Percentiles rank a stretch among this genome's conserved stretches.
Conservation (phyloP, 192 early-diverging fungal genomes). For the Podila verticillata region DNA sequence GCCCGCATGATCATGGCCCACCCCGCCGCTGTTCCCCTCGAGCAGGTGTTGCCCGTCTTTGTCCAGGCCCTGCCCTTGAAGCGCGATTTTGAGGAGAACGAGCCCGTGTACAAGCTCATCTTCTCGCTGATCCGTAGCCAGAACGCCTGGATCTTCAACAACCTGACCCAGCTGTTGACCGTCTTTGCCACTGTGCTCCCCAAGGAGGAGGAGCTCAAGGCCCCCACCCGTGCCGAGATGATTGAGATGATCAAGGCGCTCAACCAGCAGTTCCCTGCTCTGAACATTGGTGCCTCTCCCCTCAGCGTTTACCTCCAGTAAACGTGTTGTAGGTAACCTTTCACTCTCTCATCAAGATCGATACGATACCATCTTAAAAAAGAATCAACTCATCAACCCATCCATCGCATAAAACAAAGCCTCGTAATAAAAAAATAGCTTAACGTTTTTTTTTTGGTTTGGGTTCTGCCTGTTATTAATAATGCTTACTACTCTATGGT, state of each 20-base stretch:
- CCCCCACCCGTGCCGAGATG: slow-evolving; percentile 62
- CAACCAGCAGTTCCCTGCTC: slow-evolving; percentile 41
- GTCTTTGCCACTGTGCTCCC: slow-evolving; percentile 67
- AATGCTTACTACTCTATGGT: not conserved
- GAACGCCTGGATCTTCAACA: slow-evolving; percentile 61
- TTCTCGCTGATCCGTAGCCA: slow-evolving; percentile 69
- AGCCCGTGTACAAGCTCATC: slow-evolving; percentile 77
- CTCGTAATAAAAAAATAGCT: not conserved
- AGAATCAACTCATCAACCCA: too few species aligned
- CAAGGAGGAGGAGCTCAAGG: slow-evolving; percentile 67
- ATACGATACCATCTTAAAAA: too few species aligned
- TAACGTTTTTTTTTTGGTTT: not conserved
- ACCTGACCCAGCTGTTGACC: slow-evolving; percentile 62
- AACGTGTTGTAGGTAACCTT: not conserved
- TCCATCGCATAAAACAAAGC: too few species aligned
- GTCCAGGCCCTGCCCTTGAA: slow-evolving; percentile 75
- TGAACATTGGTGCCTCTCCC: slow-evolving; percentile 35
- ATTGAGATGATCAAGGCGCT: slow-evolving; percentile 67
- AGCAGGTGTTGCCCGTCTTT: slow-evolving; percentile 76
- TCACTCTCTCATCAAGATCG: too few species aligned
- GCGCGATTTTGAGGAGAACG: slow-evolving; percentile 81
- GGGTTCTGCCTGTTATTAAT: too few species aligned
- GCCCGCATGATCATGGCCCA: slow-evolving; percentile 76
- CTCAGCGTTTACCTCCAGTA: slow-evolving; percentile 34
- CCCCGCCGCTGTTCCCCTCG: slow-evolving; percentile 74